Evolutionary conservation across 2,329 filamentous ascomycete genomes (phyloP).

Genomic region (Trichoderma brevicompactum): DNA sequence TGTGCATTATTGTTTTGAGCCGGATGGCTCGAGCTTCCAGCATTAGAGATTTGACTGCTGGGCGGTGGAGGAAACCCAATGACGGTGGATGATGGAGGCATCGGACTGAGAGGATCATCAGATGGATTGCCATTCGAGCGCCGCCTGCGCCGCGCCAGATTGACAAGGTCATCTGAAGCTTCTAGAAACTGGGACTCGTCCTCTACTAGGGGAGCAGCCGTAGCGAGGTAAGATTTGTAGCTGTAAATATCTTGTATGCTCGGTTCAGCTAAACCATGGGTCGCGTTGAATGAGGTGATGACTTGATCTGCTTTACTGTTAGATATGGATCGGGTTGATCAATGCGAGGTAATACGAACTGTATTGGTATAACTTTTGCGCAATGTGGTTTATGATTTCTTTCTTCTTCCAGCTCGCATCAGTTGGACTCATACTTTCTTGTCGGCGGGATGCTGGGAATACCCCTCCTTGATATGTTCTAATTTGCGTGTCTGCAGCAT

Average conservation of each 20-base stretch:
- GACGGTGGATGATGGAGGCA: conserved; percentile 32
- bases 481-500: conserved; percentile 59
- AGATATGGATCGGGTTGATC: not conserved
- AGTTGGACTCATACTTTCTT: conserved; percentile 57
- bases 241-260: conserved; percentile 51
- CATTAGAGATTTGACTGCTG: conserved; percentile 26
- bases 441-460: conserved; percentile 63
- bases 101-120: conserved; percentile 35
- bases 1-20: not conserved
- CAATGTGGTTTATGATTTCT: conserved; percentile 65
- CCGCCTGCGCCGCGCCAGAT: conserved; percentile 32
- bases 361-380: conserved; percentile 69
- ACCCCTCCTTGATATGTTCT: conserved; percentile 49
- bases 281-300: conserved; percentile 60
- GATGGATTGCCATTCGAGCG: conserved; percentile 26
- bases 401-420: conserved; percentile 65
- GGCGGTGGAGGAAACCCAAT: conserved; percentile 24
- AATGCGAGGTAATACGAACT: conserved; percentile 50
- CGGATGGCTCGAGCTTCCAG: conserved; percentile 14
- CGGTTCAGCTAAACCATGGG: conserved; percentile 56
- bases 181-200: conserved; percentile 65
- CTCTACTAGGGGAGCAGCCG: conserved; percentile 59
- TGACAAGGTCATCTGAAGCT: conserved; percentile 58
- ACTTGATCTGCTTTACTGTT: conserved; percentile 54
- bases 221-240: conserved; percentile 59